Percentiles rank a stretch among this genome's conserved stretches.
These are phyloP conservation scores for Ramicandelaber brevisporus DNA, from an alignment of 192 early-diverging fungal genomes.

Conservation along the genomic window DNA sequence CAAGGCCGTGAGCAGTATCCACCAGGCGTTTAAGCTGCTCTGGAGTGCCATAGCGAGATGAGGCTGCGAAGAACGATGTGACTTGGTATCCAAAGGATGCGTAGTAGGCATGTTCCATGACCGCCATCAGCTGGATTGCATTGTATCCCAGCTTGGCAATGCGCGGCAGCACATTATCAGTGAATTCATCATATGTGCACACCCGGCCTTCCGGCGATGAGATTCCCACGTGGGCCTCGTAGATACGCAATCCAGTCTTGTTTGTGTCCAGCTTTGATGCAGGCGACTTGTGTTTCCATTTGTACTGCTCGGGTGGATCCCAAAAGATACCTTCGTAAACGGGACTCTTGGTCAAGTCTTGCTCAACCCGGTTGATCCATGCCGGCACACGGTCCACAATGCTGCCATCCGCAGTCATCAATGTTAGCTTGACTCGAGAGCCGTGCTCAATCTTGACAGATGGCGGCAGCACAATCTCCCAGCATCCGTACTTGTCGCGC, in stretches of 20 bases:
- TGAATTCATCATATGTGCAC: conserved; percentile 80
- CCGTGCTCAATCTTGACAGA: conserved; percentile 53
- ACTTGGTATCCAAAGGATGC: conserved; percentile 97
- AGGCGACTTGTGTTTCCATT: conserved; percentile 51
- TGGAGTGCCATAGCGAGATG: conserved; percentile 77
- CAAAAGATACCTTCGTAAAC: conserved; percentile 86
- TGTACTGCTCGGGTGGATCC: conserved; percentile 60
- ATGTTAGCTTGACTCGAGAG: conserved; percentile 69
- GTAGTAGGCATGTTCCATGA: conserved; percentile 99
- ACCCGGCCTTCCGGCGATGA: conserved; percentile 59
- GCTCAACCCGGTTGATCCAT: conserved; percentile 60
- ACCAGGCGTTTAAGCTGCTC: conserved; percentile 81
- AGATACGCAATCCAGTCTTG: conserved; percentile 47
- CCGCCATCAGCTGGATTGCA: conserved; percentile 64
- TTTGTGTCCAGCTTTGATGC: conserved; percentile 26
- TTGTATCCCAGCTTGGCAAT: conserved; percentile 68
- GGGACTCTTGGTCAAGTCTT: conserved; percentile 55
- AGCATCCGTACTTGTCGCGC: conserved; percentile 60
- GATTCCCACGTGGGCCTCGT: conserved; percentile 93
- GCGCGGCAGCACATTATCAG: conserved; percentile 53
- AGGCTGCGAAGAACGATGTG: conserved; percentile 85
- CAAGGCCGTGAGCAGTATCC: conserved; percentile 72
- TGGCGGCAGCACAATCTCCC: conserved; percentile 41
- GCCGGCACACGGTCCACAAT: conserved; percentile 76
- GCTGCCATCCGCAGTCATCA: conserved; percentile 43